phyloP scores from a whole-genome alignment of 176 grass and related monocot species.

The Oryza rufipogon region DNA sequence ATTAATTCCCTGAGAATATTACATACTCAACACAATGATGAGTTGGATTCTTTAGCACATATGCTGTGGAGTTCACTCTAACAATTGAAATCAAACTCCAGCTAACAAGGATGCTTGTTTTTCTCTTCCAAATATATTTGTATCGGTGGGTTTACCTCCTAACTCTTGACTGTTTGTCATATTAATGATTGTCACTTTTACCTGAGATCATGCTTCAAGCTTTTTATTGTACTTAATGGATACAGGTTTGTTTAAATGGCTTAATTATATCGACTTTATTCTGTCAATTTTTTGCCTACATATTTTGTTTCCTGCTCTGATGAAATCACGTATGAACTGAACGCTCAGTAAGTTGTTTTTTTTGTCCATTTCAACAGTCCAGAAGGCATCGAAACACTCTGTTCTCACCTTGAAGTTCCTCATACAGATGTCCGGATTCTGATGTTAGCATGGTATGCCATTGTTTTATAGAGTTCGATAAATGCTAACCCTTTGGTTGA shows the following conservation, averaged over 20 bases:
- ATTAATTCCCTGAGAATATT: not conserved
- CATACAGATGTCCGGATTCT: constrained; percentile 98
- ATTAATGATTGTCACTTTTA: constrained; percentile 4
- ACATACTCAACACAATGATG: not conserved
- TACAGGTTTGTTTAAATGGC: not conserved
- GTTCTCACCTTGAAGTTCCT: constrained; percentile 84
- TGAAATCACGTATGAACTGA: not conserved
- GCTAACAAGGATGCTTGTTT: not conserved
- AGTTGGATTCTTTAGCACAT: not conserved
- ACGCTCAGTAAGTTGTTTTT: not conserved
- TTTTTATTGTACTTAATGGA: constrained; percentile 17
- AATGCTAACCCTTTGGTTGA: constrained; percentile 20
- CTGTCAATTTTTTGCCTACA: not conserved
- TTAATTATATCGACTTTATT: not conserved
- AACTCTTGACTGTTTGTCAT: not conserved
- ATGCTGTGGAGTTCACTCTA: not conserved
- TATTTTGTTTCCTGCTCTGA: constrained; percentile 12
- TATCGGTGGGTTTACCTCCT: not conserved
- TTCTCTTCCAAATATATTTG: not conserved
- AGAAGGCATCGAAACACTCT: constrained; percentile 93
- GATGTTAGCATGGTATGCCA: constrained; percentile 93
- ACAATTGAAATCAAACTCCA: not conserved
- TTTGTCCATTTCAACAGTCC: constrained; percentile 58
- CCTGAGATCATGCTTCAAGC: not conserved
- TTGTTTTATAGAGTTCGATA: constrained; percentile 13